Conservation (phyloP, 495 filamentous ascomycete species). For the Daldinia bambusicola region DNA sequence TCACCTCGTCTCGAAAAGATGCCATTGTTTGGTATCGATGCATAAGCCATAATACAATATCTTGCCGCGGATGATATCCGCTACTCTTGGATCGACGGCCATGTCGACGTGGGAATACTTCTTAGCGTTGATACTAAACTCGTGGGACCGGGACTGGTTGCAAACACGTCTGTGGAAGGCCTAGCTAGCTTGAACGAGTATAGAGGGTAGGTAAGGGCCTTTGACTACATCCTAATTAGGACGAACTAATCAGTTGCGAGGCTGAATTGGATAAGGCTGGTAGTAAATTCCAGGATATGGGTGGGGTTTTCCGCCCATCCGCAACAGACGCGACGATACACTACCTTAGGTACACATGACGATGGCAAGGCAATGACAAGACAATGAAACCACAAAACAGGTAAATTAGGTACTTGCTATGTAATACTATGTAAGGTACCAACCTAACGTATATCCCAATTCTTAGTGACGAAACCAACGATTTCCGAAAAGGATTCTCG, state of each 20-base stretch:
- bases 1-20: constrained; percentile 7
- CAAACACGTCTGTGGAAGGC: constrained; percentile 5
- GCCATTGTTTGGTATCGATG: neutral
- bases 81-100: constrained; percentile 3
- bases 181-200: neutral
- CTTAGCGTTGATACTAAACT: neutral
- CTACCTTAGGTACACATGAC: no score
- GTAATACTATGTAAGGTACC: no score
- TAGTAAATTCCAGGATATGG: neutral
- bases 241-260: neutral
- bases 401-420: no score
- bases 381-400: no score
- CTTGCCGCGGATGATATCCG: constrained; percentile 6
- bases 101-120: constrained; percentile 9
- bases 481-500: no score
- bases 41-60: constrained; percentile 2
- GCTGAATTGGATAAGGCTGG: constrained; percentile 6
- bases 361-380: no score
- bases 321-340: no score
- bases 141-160: no score
- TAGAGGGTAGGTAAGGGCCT: neutral
- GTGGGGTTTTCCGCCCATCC: no score
- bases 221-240: no score
- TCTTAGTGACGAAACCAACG: no score
- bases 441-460: no score